A percentile compares a stretch with the other conserved stretches of the same genome.
phyloP scores from a whole-genome alignment of 176 grass and related monocot genomes.

The Oryza australiensis region DNA sequence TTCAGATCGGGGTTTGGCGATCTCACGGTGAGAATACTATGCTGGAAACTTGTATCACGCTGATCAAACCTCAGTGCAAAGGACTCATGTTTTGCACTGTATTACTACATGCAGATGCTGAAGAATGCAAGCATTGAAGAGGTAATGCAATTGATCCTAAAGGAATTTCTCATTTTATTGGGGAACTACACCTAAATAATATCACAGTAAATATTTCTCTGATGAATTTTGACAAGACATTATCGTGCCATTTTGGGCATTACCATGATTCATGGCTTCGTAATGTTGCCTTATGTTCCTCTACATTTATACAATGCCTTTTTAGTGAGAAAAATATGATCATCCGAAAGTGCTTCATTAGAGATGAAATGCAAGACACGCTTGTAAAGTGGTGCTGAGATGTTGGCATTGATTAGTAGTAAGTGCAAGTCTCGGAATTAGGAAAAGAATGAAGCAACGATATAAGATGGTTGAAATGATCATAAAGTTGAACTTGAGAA shows the following conservation, averaged over 20 bases:
- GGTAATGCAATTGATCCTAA: constrained; percentile 37
- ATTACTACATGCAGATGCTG: constrained; percentile 62
- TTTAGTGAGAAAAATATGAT: neutral
- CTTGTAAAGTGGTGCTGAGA: neutral
- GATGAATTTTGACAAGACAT: neutral
- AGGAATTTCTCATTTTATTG: constrained; percentile 12
- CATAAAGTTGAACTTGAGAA: constrained; percentile 37
- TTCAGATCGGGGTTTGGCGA: constrained; percentile 53
- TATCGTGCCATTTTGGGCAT: constrained; percentile 1
- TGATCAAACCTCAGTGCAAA: constrained; percentile 10
- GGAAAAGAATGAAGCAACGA: constrained; percentile 1
- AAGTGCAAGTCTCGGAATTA: constrained; percentile 1
- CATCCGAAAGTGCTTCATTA: neutral
- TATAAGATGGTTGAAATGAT: constrained; percentile 28
- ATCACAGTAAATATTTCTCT: constrained; percentile 9
- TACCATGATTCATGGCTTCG: neutral
- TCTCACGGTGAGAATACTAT: constrained; percentile 54
- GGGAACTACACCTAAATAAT: neutral
- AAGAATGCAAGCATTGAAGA: constrained; percentile 84
- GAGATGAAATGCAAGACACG: neutral
- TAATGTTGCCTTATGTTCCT: neutral
- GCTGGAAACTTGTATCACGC: neutral
- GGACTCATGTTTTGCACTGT: constrained; percentile 30
- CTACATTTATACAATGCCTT: neutral
- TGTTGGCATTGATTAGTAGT: neutral